Base-by-base conservation (phyloP, 2,329 filamentous ascomycete species). In the Botryotinia globosa region DNA sequence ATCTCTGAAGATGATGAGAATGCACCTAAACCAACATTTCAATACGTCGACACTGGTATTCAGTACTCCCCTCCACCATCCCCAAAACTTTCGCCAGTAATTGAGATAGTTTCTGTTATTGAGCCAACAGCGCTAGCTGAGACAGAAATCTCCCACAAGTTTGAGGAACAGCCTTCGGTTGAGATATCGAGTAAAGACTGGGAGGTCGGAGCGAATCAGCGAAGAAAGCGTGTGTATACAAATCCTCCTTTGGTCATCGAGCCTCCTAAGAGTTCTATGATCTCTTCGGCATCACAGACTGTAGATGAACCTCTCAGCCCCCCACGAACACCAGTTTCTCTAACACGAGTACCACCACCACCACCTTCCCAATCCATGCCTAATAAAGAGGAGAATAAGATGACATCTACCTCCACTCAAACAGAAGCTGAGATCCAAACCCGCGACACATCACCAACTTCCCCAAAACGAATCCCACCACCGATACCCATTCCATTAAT, bases 51-150 rank as follows among this genome's bases (percentile, higher is more conserved):
- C 79, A 87, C 87, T n/a, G 92, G 90, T 5, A 86, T 93, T 45
- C 94, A 98, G 81, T 96, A 88, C 79, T 96, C 94, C 48, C 94
- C 94, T 63, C 93, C 93, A 2, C 87, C 91, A 4, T 97, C 94
- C 3, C 93, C 93, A 1, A 85, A 85, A 77, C 72, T 85, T 8
- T 74, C 79, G 16, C 25, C 62, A 48, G 81, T 85, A 0, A 77
- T 74, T 76, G 66, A 77, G 39, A 83, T 85, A 76, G 80, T 83
- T 25, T 77, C 83, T 25, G 83, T 82, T 1, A 82, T 84, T 3
- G 85, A 88, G 72, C 84, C 84, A 34, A 75, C 81, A 68, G 42
- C 51, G 25, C 8, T 58, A 34, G 4, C 18, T 32, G 70, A 72
- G 20, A 16, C 22, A 2, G 62, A 68, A 5, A 45, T 22, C 4